Percentiles rank a stretch among this genome's conserved stretches.
These are phyloP conservation scores for Rhizopogon roseolus DNA, from an alignment of 768 basidiomycete species.

Conservation along the genomic window DNA sequence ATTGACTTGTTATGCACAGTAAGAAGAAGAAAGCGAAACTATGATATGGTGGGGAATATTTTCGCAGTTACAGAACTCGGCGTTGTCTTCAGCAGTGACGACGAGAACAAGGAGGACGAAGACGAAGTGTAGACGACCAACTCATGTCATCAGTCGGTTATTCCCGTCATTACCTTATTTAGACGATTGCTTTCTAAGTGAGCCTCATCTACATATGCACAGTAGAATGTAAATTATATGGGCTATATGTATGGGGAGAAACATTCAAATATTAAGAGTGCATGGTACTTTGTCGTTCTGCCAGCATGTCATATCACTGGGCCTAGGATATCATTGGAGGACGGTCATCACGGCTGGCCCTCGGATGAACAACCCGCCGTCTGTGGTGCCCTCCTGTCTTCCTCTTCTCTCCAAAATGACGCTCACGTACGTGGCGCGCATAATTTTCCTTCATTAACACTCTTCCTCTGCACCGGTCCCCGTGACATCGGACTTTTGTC, in stretches of 20 bases:
- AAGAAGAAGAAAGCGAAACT: neutral
- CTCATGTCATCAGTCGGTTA: neutral
- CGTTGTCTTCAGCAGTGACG: neutral
- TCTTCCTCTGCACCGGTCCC: neutral
- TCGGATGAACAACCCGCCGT: neutral
- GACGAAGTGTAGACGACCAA: neutral
- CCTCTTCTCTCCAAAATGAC: neutral
- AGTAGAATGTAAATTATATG: no score
- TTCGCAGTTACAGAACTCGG: neutral
- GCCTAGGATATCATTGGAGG: no score
- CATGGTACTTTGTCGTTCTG: no score
- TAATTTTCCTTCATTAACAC: neutral
- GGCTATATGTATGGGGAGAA: no score
- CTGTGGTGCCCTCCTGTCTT: neutral
- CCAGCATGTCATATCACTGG: no score
- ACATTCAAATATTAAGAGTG: no score
- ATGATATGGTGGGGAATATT: neutral
- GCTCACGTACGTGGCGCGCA: neutral
- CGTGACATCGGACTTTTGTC: neutral
- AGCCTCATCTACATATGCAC: no score
- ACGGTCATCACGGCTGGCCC: neutral
- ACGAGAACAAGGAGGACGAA: neutral
- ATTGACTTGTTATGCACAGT: conserved; percentile 1
- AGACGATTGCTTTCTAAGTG: neutral
- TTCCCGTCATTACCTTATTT: neutral